These are phyloP conservation scores for Kodamaea kakaduensis DNA, from an alignment of 805 yeast species.

Conservation along the genomic window DNA sequence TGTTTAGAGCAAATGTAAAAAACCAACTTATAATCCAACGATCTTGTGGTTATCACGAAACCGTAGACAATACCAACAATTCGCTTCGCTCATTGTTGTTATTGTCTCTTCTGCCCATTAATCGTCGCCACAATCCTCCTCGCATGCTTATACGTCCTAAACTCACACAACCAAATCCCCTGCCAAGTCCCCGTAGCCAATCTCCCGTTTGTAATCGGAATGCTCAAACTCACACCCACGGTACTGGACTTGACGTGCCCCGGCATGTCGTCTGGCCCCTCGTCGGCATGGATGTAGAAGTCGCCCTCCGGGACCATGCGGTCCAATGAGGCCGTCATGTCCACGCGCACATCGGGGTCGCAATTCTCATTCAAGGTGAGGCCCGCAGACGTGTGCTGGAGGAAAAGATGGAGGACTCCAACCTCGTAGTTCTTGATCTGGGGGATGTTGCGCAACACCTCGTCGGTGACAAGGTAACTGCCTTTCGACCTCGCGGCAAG, in stretches of 20 bases:
- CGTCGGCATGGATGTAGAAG: slow-evolving; percentile 61
- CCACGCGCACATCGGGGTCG: slow-evolving; percentile 72
- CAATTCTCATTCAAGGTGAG: slow-evolving; percentile 74
- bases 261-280: slow-evolving; percentile 84
- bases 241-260: slow-evolving; percentile 61
- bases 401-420: slow-evolving; percentile 62
- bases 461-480: slow-evolving; percentile 67
- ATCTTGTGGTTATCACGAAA: too few species aligned
- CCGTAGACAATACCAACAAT: too few species aligned
- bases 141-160: slow-evolving; percentile 59
- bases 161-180: slow-evolving; percentile 74
- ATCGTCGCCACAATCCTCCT: slow-evolving; percentile 70
- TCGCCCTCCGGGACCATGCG: slow-evolving; percentile 64
- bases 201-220: slow-evolving; percentile 67
- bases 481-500: slow-evolving; percentile 61
- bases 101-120: slow-evolving; percentile 46
- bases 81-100: too few species aligned
- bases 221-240: slow-evolving; percentile 55
- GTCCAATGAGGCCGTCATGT: slow-evolving; percentile 62
- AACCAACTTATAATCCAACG: too few species aligned
- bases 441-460: slow-evolving; percentile 52
- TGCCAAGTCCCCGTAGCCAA: slow-evolving; percentile 83
- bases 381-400: slow-evolving; percentile 80
- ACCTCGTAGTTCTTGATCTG: slow-evolving; percentile 55
- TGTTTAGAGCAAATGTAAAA: too few species aligned